Conservation (phyloP, 148 eudicot species). For the Fagopyrum tataricum region DNA sequence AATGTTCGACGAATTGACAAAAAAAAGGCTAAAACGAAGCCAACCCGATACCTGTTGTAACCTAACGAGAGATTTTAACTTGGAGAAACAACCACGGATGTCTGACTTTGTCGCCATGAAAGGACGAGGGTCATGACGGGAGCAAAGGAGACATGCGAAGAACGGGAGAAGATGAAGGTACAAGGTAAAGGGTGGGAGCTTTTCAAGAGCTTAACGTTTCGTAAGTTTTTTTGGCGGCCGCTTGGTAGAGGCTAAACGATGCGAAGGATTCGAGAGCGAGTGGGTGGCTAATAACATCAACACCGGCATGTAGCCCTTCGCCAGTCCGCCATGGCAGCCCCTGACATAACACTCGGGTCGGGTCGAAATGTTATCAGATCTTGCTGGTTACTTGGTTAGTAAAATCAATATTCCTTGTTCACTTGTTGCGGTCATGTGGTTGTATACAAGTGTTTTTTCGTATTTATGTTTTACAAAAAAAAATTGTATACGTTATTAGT, state of each 20-base stretch:
- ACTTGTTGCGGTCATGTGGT: too few relatives aligned
- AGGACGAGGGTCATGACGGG: neutral
- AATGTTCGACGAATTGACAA: neutral
- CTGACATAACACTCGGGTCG: neutral
- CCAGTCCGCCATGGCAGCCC: neutral
- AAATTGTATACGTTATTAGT: too few relatives aligned
- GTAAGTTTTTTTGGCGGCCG: neutral
- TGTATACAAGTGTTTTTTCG: too few relatives aligned
- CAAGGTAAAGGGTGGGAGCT: neutral
- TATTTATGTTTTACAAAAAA: too few relatives aligned
- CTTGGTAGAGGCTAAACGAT: neutral
- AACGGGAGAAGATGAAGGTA: neutral
- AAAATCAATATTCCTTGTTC: too few relatives aligned
- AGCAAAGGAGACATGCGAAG: neutral
- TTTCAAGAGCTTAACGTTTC: neutral
- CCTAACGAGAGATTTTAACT: neutral
- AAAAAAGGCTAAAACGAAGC: neutral
- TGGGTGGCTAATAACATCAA: neutral
- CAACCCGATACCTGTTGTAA: slow-evolving; percentile 2
- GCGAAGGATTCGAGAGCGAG: slow-evolving; percentile 6
- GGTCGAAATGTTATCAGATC: neutral
- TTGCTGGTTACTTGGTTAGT: too few relatives aligned
- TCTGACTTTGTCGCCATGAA: slow-evolving; percentile 6
- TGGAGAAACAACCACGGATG: neutral
- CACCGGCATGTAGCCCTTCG: neutral